Conservation (phyloP, 2,329 filamentous ascomycete genomes). For the Trichoderma lentiforme region DNA sequence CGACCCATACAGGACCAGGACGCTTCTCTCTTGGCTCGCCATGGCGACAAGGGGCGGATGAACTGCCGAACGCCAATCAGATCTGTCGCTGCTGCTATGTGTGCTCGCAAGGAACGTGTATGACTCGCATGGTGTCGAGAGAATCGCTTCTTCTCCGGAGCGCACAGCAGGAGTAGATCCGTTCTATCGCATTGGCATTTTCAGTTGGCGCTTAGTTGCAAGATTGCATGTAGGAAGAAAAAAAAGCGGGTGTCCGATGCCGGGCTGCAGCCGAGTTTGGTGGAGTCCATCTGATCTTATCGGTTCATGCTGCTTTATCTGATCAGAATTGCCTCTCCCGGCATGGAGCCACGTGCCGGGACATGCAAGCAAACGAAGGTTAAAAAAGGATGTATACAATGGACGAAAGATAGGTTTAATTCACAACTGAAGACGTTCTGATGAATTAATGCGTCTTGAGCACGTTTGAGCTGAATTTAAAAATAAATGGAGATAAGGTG, state of each 20-base stretch:
- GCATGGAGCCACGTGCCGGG: slow-evolving; percentile 7
- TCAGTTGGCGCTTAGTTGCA: background rate
- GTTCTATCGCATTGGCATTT: background rate
- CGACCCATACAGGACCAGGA: slow-evolving; percentile 83
- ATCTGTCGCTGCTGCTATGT: background rate
- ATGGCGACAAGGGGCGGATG: slow-evolving; percentile 21
- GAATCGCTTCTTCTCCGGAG: background rate
- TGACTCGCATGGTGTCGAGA: background rate
- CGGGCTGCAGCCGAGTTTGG: slow-evolving; percentile 1
- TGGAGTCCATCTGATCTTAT: slow-evolving; percentile 5
- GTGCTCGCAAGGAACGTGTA: background rate
- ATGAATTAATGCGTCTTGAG: background rate
- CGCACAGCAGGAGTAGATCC: background rate
- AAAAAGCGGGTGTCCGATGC: slow-evolving; percentile 12
- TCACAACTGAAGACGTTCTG: background rate
- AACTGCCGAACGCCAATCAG: background rate
- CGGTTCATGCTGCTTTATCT: slow-evolving; percentile 2
- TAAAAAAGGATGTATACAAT: background rate
- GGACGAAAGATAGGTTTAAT: background rate
- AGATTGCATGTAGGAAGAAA: background rate
- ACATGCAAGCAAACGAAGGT: background rate
- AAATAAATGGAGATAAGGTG: too few relatives aligned
- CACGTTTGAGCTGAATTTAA: background rate
- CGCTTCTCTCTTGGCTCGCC: slow-evolving; percentile 35
- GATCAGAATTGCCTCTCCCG: slow-evolving; percentile 6